Evolutionary conservation across 1,139 yeast genomes (phyloP).

Genomic region (Hyphopichia burtonii): DNA sequence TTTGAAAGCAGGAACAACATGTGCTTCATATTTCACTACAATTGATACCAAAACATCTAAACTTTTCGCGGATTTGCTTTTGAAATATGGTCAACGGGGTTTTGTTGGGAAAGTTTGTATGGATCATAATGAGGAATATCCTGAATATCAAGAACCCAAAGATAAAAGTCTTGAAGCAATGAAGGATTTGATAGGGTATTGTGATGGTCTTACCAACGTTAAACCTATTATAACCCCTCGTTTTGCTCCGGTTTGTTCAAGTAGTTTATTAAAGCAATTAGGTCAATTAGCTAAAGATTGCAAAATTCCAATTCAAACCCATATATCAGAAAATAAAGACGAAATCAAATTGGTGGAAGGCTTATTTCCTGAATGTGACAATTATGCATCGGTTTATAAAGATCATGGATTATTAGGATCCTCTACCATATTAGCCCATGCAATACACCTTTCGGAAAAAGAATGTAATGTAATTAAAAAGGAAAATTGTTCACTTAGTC

Average conservation of each 20-base stretch:
- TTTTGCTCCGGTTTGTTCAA: slow-evolving; percentile 87
- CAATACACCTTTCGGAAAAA: slow-evolving; percentile 65
- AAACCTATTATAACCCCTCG: slow-evolving; percentile 87
- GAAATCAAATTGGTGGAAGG: slow-evolving; percentile 77
- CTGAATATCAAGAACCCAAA: slow-evolving; percentile 65
- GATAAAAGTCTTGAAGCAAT: slow-evolving; percentile 61
- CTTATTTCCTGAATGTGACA: slow-evolving; percentile 67
- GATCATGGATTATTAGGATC: slow-evolving; percentile 56
- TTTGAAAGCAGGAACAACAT: slow-evolving; percentile 78
- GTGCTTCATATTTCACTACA: slow-evolving; percentile 90
- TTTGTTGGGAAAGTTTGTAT: slow-evolving; percentile 94
- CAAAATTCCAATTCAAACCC: slow-evolving; percentile 81
- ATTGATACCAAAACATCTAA: slow-evolving; percentile 76
- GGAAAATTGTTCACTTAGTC: slow-evolving; percentile 73
- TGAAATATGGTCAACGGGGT: slow-evolving; percentile 76
- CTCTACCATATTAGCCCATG: slow-evolving; percentile 85
- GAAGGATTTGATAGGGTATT: slow-evolving; percentile 54
- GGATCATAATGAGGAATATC: slow-evolving; percentile 61
- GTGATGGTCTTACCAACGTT: slow-evolving; percentile 54
- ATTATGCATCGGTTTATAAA: slow-evolving; percentile 79
- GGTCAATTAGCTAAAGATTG: slow-evolving; percentile 54
- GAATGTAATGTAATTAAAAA: slow-evolving; percentile 60
- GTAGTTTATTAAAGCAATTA: slow-evolving; percentile 57
- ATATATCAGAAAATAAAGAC: slow-evolving; percentile 72
- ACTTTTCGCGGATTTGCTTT: slow-evolving; percentile 69